Evolutionary conservation across 106 monocot species (phyloP).

Genomic region (Posidonia australis): DNA sequence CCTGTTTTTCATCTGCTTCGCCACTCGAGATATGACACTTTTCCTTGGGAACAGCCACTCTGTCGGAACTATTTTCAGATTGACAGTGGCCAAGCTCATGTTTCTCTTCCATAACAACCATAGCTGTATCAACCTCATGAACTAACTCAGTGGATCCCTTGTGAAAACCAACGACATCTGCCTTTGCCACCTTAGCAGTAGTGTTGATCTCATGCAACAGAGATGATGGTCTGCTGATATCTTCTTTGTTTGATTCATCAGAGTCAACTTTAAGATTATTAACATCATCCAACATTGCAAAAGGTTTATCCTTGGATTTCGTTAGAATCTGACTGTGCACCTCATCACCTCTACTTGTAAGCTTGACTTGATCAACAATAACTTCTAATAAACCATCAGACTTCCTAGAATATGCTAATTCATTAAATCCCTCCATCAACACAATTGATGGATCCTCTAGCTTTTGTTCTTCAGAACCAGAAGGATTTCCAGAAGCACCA

Average conservation of each 20-base stretch:
- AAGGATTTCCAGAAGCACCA: constrained; percentile 9
- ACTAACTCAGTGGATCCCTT: neutral
- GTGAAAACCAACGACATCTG: neutral
- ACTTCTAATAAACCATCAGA: constrained; percentile 48
- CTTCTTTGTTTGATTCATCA: constrained; percentile 7
- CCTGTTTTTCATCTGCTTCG: constrained; percentile 2
- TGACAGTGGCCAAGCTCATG: constrained; percentile 7
- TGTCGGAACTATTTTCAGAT: constrained; percentile 6
- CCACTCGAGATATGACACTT: neutral
- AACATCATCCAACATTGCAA: constrained; percentile 7
- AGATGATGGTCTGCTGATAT: constrained; percentile 4
- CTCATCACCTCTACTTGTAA: constrained; percentile 16
- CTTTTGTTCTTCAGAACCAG: constrained; percentile 8
- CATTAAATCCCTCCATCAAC: constrained; percentile 16
- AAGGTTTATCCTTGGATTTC: constrained; percentile 9
- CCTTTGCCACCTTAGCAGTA: neutral
- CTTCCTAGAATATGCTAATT: constrained; percentile 22
- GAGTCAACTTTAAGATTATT: neutral
- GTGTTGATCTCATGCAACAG: neutral
- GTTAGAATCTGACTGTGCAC: neutral
- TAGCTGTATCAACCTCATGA: constrained; percentile 6
- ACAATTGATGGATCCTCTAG: constrained; percentile 10
- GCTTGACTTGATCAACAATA: constrained; percentile 36
- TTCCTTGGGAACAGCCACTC: neutral
- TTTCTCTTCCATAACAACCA: constrained; percentile 16